These are phyloP conservation scores for Talaromyces sp. DNA, from an alignment of 2,329 filamentous ascomycete species.

Conservation along the genomic window DNA sequence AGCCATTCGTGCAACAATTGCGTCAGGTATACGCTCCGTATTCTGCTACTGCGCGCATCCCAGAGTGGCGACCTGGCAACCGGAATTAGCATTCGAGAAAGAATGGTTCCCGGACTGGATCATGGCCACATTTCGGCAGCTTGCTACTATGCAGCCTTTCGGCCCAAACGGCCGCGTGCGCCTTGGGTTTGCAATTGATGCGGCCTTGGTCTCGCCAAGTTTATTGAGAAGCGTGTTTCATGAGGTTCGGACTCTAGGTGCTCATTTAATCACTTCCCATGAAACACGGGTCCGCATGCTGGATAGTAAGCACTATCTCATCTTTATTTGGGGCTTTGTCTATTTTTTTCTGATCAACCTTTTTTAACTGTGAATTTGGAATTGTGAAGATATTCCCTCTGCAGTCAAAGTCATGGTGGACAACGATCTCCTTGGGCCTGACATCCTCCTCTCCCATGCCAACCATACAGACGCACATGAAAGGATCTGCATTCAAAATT, in stretches of 20 bases:
- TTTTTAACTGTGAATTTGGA: neutral
- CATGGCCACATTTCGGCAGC: neutral
- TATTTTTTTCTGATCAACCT: neutral
- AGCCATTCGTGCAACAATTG: neutral
- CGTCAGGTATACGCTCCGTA: neutral
- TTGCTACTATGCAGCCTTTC: neutral
- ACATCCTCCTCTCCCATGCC: conserved; percentile 4
- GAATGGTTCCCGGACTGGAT: neutral
- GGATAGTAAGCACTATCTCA: neutral
- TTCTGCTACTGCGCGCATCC: conserved; percentile 2
- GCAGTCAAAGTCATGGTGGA: neutral
- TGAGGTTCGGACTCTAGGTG: neutral
- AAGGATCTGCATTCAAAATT: neutral
- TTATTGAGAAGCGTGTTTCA: neutral
- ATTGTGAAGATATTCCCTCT: neutral
- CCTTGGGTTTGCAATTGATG: neutral
- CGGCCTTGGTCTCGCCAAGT: neutral
- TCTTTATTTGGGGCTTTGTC: neutral
- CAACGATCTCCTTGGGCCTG: neutral
- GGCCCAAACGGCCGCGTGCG: neutral
- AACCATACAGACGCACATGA: neutral
- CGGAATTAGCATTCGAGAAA: neutral
- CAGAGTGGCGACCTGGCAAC: neutral
- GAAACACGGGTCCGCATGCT: neutral
- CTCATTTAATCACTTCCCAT: neutral